These are phyloP conservation scores for Pythium insidiosum DNA, from an alignment of 352 stramenopile genomes.

Conservation along the genomic window DNA sequence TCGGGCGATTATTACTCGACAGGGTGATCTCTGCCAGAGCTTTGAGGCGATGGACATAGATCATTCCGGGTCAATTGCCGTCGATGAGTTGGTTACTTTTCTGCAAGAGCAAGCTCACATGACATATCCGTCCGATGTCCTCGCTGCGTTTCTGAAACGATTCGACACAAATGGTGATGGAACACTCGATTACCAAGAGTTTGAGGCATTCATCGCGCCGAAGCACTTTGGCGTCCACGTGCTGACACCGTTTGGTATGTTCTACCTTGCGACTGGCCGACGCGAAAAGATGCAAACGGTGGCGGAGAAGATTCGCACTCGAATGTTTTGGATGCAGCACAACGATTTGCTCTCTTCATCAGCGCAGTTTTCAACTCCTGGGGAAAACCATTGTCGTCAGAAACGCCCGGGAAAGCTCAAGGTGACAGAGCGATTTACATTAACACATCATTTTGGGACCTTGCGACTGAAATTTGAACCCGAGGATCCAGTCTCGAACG, in stretches of 20 bases:
- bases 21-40: constrained; percentile 16
- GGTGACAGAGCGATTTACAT: constrained; percentile 22
- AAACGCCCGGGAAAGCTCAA: constrained; percentile 21
- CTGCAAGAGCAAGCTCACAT: constrained; percentile 20
- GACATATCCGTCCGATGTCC: constrained; percentile 18
- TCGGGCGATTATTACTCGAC: constrained; percentile 16
- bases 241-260: constrained; percentile 37
- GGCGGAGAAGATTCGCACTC: constrained; percentile 28
- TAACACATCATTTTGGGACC: constrained; percentile 29
- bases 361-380: not conserved
- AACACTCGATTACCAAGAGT: constrained; percentile 35
- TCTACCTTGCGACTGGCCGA: constrained; percentile 22
- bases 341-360: constrained; percentile 26
- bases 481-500: constrained; percentile 14
- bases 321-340: constrained; percentile 54
- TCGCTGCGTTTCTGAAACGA: constrained; percentile 30
- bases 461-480: constrained; percentile 15
- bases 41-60: constrained; percentile 29
- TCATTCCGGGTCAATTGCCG: constrained; percentile 20
- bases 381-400: not conserved
- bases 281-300: constrained; percentile 19
- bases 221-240: constrained; percentile 37
- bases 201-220: constrained; percentile 28
- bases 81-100: constrained; percentile 24
- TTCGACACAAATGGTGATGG: constrained; percentile 40